Evolutionary conservation across 352 stramenopile genomes (phyloP), one percentile per base, ranked within the genome.

Genomic region (Phytopythium chamaehyphon): DNA sequence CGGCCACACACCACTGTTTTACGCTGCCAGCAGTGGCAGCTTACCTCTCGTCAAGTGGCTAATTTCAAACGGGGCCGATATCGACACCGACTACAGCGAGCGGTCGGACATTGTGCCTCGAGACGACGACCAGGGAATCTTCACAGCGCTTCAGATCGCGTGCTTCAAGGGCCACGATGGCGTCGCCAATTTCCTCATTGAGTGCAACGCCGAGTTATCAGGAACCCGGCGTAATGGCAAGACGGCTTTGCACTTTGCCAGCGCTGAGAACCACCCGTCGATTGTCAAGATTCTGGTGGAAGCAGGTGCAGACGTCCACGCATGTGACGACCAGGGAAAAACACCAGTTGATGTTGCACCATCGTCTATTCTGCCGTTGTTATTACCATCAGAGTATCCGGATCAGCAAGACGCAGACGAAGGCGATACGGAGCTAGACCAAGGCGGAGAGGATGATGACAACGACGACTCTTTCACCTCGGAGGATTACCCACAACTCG

Each of bases 1-100:
- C 60, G 80, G 78, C 0, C 83, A 91, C 55, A 91, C 83, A 8
- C 77, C 83, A 14, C 49, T 93, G 14, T 93, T 90, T 47, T 93
- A 93, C 49, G 83, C 80, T 1, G 69, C 80, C 6, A 89, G 79
- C 39, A 89, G 74, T 18, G 83, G 83, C 12, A 72, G 84, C 1
- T 49, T 91, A 1, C 55, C 80, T n/a, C 57, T 93, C 5, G 76
- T 93, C 50, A 93, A 93, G 49, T 90, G 83, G 83, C 60, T 93
- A 40, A 73, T 93, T 44, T 93, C 83, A 3, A 91, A 91, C 26
- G 80, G 83, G 26, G 78, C 83, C 0, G 83, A 93, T 45, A 90
- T 93, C 26, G 83, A 93, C 53, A 86, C 66, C 11, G 83, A 93
- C 59, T 90, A 89, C 54, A 91, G 76, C 40, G 72, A 85, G 46